Evolutionary conservation across 768 basidiomycete species (phyloP).

Genomic region (Sistotremastrum niveocremeum): DNA sequence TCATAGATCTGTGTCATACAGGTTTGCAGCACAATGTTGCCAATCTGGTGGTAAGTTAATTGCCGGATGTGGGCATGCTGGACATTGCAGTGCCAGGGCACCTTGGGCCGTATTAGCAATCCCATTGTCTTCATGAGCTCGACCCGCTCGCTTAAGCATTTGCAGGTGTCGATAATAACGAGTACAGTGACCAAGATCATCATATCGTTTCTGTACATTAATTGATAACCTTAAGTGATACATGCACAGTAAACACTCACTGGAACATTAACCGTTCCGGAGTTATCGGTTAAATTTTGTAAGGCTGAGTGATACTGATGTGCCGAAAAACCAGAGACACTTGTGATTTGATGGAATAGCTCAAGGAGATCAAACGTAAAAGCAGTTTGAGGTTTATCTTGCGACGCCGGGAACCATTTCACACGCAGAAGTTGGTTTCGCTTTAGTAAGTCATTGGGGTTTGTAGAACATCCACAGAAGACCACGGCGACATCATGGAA

Average conservation of each 20-base stretch:
- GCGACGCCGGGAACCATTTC: slow-evolving; percentile 8
- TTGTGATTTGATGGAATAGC: too few species aligned
- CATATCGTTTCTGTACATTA: slow-evolving; percentile 11
- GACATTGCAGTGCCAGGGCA: slow-evolving; percentile 12
- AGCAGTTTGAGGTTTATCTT: neutral
- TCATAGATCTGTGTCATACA: neutral
- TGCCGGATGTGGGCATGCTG: slow-evolving; percentile 15
- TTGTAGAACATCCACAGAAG: slow-evolving; percentile 18
- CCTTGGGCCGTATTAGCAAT: slow-evolving; percentile 7
- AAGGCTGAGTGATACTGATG: too few species aligned
- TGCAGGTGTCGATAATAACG: slow-evolving; percentile 12
- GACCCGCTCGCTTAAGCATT: slow-evolving; percentile 13
- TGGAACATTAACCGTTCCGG: too few species aligned
- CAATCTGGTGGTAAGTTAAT: slow-evolving; percentile 14
- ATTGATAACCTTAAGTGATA: too few species aligned
- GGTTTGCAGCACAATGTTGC: neutral
- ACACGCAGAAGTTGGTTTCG: slow-evolving; percentile 6
- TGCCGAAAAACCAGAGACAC: too few species aligned
- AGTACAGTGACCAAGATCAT: slow-evolving; percentile 10
- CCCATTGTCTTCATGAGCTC: slow-evolving; percentile 7
- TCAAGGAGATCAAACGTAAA: neutral
- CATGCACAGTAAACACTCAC: too few species aligned
- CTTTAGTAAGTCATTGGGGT: neutral
- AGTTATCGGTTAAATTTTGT: too few species aligned
- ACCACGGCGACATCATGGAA: slow-evolving; percentile 17